Evolutionary conservation across 768 basidiomycete genomes (phyloP), one percentile per base, ranked within the genome.

Genomic region (Clitopilus passeckerianus): DNA sequence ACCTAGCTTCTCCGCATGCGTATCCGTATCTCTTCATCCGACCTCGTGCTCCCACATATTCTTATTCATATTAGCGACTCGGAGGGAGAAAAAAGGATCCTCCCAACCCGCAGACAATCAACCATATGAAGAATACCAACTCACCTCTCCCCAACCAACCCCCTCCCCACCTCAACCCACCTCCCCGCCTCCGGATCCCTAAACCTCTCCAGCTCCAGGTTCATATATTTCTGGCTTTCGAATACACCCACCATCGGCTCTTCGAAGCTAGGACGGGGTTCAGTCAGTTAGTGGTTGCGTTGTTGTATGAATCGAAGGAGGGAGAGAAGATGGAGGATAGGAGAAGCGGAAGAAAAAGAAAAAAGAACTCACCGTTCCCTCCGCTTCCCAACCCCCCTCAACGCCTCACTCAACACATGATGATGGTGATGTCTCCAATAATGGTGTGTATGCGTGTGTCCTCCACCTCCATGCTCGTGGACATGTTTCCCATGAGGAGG

Each of bases 201-300:
- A 34, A 86, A 69, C 37, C 80, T 70, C 30, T 71, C 80, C 24
- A 81, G 79, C 66, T 91, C 89, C 1, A 91, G 73, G 61, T 90
- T 82, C 59, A 90, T 73, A 67, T 90, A 91, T 27, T 82, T 72
- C 64, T 89, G 84, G 2, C 82, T 82, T 72, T 91, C 89, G 60
- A 91, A 91, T 14, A 89, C 83, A 1, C 87, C 90, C 0, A 91
- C 90, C 0, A 80, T 80, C 27, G 27, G 27, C 7, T 77, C 73
- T 65, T 90, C 86, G 20, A 62, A 64, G 62, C 70, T 74, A 30
- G 67, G 59, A 9, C n/a, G n/a, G n/a, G n/a, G n/a, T n/a, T n/a
- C n/a, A n/a, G n/a, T n/a, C n/a, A n/a, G n/a, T n/a, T n/a, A n/a
- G n/a, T n/a, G n/a, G n/a, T n/a, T n/a, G n/a, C n/a, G n/a, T n/a